Conservation (phyloP, 345 rosid genomes). For the Cardamine resedifolia region DNA sequence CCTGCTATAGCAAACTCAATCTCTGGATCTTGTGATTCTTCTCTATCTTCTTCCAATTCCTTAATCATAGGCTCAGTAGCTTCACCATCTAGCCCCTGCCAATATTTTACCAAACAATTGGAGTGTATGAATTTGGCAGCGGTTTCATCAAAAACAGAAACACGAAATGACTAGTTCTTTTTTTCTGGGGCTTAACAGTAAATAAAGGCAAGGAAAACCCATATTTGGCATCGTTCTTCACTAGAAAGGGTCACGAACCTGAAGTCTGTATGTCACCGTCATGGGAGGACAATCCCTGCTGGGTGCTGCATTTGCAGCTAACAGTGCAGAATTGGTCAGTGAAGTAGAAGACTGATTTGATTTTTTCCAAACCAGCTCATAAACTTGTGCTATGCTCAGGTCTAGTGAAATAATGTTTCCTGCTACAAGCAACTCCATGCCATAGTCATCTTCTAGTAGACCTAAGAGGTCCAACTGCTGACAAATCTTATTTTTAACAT, state of each 20-base stretch:
- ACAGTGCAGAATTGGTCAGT: conserved; percentile 55
- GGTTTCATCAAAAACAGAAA: conserved; percentile 8
- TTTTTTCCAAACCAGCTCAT: conserved; percentile 98
- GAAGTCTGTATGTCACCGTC: conserved; percentile 97
- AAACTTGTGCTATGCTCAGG: conserved; percentile 95
- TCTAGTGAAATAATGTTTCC: conserved; percentile 98
- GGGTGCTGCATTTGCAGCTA: conserved; percentile 60
- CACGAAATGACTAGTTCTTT: conserved; percentile 3
- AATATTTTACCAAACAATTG: conserved; percentile 22
- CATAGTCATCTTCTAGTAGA: conserved; percentile 92
- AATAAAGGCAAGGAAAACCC: conserved; percentile 13
- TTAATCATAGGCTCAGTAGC: conserved; percentile 99
- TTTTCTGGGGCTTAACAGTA: neutral
- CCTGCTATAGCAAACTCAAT: conserved; percentile 98
- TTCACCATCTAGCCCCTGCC: conserved; percentile 97
- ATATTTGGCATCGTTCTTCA: conserved; percentile 16
- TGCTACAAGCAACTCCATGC: conserved; percentile 96
- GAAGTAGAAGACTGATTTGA: conserved; percentile 76
- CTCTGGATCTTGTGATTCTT: conserved; percentile 98
- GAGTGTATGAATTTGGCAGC: conserved; percentile 10
- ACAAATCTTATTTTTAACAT: conserved; percentile 96
- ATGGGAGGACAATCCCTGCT: conserved; percentile 87
- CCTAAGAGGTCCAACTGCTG: conserved; percentile 86
- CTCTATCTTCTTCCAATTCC: conserved; percentile 98
- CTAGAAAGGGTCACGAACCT: conserved; percentile 55